Percentiles rank a stretch among this genome's conserved stretches.
Conservation (phyloP, 176 grass and related monocot genomes). For the Hsuehochloa calcarea region DNA sequence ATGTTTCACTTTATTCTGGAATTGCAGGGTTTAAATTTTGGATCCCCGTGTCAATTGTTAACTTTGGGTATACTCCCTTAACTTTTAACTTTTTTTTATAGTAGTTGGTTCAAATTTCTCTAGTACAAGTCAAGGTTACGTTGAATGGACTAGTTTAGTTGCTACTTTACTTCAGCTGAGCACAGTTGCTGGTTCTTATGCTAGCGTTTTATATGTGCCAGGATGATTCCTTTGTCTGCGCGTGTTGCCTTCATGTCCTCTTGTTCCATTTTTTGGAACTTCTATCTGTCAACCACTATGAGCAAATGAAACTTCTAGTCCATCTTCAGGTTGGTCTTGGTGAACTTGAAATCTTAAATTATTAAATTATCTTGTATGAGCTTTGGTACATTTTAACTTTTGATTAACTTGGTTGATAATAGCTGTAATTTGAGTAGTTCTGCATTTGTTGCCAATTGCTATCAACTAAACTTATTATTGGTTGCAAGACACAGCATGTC, state of each 20-base stretch:
- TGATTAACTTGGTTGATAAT: background rate
- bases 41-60: slow-evolving; percentile 88
- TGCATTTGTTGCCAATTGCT: background rate
- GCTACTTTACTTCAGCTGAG: background rate
- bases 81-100: slow-evolving; percentile 13
- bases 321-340: slow-evolving; percentile 42
- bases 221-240: slow-evolving; percentile 74
- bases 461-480: background rate
- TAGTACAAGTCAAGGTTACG: background rate
- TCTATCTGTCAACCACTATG: slow-evolving; percentile 83
- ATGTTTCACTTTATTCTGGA: slow-evolving; percentile 19
- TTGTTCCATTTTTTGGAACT: slow-evolving; percentile 97
- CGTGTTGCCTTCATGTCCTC: slow-evolving; percentile 96
- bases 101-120: slow-evolving; percentile 3
- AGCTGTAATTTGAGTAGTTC: background rate
- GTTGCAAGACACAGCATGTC: background rate
- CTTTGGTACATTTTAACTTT: background rate
- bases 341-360: slow-evolving; percentile 18
- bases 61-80: slow-evolving; percentile 66
- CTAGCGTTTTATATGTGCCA: slow-evolving; percentile 35
- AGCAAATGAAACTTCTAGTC: slow-evolving; percentile 56
- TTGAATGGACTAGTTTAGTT: slow-evolving; percentile 24
- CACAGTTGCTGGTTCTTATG: slow-evolving; percentile 9
- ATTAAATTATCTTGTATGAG: background rate
- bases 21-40: slow-evolving; percentile 91